Conservation (phyloP, 2,329 filamentous ascomycete species). For the Aspergillus awamori region DNA sequence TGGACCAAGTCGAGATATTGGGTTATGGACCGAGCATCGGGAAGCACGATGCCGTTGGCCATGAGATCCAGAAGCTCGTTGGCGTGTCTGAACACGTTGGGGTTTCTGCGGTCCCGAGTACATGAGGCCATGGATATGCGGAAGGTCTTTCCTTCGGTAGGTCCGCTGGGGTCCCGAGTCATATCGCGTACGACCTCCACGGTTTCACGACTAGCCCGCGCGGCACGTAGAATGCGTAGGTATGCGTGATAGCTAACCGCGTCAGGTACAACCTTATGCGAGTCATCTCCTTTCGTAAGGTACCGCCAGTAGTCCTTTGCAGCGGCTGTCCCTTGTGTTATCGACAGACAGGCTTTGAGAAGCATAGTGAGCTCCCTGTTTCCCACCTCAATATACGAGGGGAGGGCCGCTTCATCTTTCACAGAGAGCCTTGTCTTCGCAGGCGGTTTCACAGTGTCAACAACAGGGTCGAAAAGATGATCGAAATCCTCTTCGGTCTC, state of each 20-base stretch:
- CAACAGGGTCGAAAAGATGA: slow-evolving; percentile 41
- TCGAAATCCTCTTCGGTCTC: slow-evolving; percentile 33
- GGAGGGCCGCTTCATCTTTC: slow-evolving; percentile 10
- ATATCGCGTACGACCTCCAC: slow-evolving; percentile 60
- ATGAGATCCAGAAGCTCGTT: slow-evolving; percentile 68
- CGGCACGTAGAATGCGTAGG: slow-evolving; percentile 66
- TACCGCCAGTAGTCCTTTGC: slow-evolving; percentile 78
- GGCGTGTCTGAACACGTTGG: slow-evolving; percentile 67
- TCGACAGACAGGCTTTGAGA: slow-evolving; percentile 61
- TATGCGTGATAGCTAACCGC: slow-evolving; percentile 69
- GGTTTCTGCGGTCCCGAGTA: slow-evolving; percentile 74
- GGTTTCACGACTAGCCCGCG: slow-evolving; percentile 66
- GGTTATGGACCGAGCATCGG: slow-evolving; percentile 34
- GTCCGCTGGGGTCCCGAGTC: slow-evolving; percentile 48
- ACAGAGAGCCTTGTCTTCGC: not conserved
- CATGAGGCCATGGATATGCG: slow-evolving; percentile 74
- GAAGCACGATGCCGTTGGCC: slow-evolving; percentile 38
- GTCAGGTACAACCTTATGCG: slow-evolving; percentile 69
- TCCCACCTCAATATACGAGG: slow-evolving; percentile 49
- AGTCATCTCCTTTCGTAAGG: slow-evolving; percentile 55
- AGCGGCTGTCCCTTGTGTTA: slow-evolving; percentile 62
- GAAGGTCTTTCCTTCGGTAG: slow-evolving; percentile 60
- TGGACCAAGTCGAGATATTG: slow-evolving; percentile 35
- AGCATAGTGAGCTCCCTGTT: slow-evolving; percentile 68
- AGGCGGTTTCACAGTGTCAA: slow-evolving; percentile 12